phyloP scores from a whole-genome alignment of 2,329 filamentous ascomycete species.

The Coniochaeta ligniaria region DNA sequence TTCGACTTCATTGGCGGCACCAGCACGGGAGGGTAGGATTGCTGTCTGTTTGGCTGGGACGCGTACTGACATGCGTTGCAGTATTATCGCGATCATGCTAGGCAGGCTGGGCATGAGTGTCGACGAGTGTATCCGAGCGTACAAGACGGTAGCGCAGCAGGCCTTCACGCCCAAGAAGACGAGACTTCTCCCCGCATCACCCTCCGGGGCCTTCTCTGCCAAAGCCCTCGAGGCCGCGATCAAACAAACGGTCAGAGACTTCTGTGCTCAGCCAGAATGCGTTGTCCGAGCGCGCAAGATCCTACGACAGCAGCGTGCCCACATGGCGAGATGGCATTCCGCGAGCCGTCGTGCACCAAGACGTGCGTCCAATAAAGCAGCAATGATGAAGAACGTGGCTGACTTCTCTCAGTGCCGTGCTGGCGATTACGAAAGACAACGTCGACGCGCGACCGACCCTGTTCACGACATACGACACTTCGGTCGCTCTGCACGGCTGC shows the following conservation, averaged over 20 bases:
- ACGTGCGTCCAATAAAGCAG: slow-evolving; percentile 9
- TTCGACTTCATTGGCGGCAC: slow-evolving; percentile 23
- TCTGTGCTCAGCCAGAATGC: slow-evolving; percentile 10
- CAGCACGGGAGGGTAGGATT: slow-evolving; percentile 18
- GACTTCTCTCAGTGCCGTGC: slow-evolving; percentile 11
- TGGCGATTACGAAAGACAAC: slow-evolving; percentile 20
- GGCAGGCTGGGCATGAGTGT: slow-evolving; percentile 17
- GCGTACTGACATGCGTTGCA: slow-evolving; percentile 2
- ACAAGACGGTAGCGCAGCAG: slow-evolving; percentile 9
- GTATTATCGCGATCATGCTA: slow-evolving; percentile 21
- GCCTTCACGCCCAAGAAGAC: slow-evolving; percentile 15
- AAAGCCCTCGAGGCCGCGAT: slow-evolving; percentile 17
- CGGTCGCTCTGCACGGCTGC: slow-evolving; percentile 11
- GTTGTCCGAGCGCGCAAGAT: neutral
- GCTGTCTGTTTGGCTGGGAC: neutral
- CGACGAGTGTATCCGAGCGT: slow-evolving; percentile 16
- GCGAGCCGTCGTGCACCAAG: slow-evolving; percentile 13
- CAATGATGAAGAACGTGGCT: neutral
- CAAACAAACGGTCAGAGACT: slow-evolving; percentile 9
- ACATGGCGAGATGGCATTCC: slow-evolving; percentile 15
- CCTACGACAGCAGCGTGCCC: slow-evolving; percentile 10
- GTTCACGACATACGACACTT: slow-evolving; percentile 19
- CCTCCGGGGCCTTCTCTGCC: slow-evolving; percentile 15
- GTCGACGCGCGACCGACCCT: slow-evolving; percentile 16
- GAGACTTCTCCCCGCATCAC: slow-evolving; percentile 7